phyloP scores from a whole-genome alignment of 306 rosid species.

The Styphnolobium japonicum region DNA sequence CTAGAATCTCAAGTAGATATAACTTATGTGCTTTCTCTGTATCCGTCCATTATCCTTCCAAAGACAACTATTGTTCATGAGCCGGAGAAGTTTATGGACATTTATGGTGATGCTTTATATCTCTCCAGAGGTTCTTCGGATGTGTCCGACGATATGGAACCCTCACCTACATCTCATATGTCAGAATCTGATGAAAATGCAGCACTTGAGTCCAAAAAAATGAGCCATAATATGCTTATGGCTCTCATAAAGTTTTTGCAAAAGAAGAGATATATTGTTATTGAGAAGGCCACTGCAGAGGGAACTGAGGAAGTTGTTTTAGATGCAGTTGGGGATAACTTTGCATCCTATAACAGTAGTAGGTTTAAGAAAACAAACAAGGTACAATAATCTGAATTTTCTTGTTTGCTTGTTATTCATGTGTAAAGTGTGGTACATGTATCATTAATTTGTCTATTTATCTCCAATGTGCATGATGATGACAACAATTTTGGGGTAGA shows the following conservation, averaged over 20 bases:
- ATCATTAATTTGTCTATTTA: background rate
- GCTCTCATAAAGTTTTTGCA: slow-evolving; percentile 92
- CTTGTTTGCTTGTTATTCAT: background rate
- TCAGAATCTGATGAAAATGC: slow-evolving; percentile 64
- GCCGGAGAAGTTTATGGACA: slow-evolving; percentile 67
- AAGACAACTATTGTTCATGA: slow-evolving; percentile 69
- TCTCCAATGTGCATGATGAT: background rate
- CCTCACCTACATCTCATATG: slow-evolving; percentile 38
- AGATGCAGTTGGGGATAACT: slow-evolving; percentile 86
- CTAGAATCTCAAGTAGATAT: slow-evolving; percentile 86
- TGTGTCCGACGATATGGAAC: slow-evolving; percentile 85
- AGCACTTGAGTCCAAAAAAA: slow-evolving; percentile 81
- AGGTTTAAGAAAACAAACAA: slow-evolving; percentile 77
- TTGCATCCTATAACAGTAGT: slow-evolving; percentile 43
- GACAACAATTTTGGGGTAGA: background rate
- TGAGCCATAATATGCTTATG: slow-evolving; percentile 94
- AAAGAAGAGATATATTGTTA: slow-evolving; percentile 70
- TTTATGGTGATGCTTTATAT: slow-evolving; percentile 56
- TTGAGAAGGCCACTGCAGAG: slow-evolving; percentile 96
- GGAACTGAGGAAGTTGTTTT: slow-evolving; percentile 96
- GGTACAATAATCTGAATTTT: slow-evolving; percentile 43
- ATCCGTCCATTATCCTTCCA: slow-evolving; percentile 82
- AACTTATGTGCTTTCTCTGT: slow-evolving; percentile 85
- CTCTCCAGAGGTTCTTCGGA: slow-evolving; percentile 84
- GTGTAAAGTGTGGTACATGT: background rate